These are phyloP conservation scores for Tetrastigma voinierianum DNA, from an alignment of 164 flowering plant species.

Conservation along the genomic window DNA sequence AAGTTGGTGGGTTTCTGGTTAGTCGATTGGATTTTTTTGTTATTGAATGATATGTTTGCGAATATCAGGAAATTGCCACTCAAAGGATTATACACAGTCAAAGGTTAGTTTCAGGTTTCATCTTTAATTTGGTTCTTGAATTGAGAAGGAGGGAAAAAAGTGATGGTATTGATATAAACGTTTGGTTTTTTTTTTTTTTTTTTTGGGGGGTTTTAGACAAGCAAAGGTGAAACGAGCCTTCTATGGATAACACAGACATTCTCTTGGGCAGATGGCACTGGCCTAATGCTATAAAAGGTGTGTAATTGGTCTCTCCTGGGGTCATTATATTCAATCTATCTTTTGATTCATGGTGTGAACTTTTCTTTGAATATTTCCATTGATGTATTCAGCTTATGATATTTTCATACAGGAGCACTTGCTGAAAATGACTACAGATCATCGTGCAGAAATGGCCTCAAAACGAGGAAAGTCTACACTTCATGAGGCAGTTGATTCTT, in stretches of 20 bases:
- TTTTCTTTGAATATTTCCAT: background rate
- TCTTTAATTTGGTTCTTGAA: no score
- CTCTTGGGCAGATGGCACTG: slow-evolving; percentile 61
- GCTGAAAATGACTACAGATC: slow-evolving; percentile 75
- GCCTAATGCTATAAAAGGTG: slow-evolving; percentile 80
- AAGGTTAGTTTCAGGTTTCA: slow-evolving; percentile 44
- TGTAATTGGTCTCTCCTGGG: background rate
- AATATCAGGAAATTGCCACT: slow-evolving; percentile 61
- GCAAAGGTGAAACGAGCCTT: slow-evolving; percentile 37
- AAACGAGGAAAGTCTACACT: slow-evolving; percentile 62
- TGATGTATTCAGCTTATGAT: background rate
- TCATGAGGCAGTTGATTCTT: slow-evolving; percentile 46
- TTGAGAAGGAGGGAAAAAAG: background rate
- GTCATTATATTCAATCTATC: background rate
- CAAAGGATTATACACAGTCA: slow-evolving; percentile 63
- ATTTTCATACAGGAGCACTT: slow-evolving; percentile 71
- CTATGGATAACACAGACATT: slow-evolving; percentile 50
- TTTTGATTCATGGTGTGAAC: background rate
- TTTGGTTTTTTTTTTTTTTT: slow-evolving; percentile 1
- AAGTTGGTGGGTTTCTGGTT: background rate
- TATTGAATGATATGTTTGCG: background rate
- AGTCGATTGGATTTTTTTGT: background rate
- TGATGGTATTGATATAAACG: background rate
- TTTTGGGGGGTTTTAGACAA: slow-evolving; percentile 38
- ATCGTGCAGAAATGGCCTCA: slow-evolving; percentile 77